Evolutionary conservation across 2,329 filamentous ascomycete genomes (phyloP).

Genomic region (Claviceps purpurea): DNA sequence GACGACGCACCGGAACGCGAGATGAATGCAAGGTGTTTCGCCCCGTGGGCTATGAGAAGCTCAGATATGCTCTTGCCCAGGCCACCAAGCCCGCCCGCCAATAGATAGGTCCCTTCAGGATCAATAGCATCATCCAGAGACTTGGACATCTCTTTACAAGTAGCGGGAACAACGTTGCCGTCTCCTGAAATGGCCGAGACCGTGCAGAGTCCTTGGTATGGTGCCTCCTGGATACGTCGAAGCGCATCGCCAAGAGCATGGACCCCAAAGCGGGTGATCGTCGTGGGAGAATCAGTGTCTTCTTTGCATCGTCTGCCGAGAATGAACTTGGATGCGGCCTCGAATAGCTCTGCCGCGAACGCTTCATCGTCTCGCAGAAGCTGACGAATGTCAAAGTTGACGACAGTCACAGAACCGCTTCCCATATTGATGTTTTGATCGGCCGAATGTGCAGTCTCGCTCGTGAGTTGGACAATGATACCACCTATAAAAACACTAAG

Average conservation of each 20-base stretch:
- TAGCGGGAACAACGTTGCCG: conserved; percentile 11
- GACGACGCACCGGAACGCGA: conserved; percentile 32
- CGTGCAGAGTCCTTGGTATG: conserved; percentile 13
- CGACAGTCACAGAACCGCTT: conserved; percentile 13
- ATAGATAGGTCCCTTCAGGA: conserved; percentile 33
- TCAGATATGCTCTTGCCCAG: conserved; percentile 40
- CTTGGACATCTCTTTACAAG: conserved; percentile 10
- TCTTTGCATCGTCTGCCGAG: not conserved
- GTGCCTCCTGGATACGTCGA: conserved; percentile 12
- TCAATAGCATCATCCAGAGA: conserved; percentile 20
- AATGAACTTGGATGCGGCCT: conserved; percentile 7
- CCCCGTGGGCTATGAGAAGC: conserved; percentile 37
- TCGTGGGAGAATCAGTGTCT: too few relatives aligned
- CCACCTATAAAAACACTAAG: conserved; percentile 14
- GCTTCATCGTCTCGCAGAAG: conserved; percentile 19
- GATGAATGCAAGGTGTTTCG: conserved; percentile 36
- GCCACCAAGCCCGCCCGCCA: conserved; percentile 44
- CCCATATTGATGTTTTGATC: not conserved
- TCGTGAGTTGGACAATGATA: conserved; percentile 18
- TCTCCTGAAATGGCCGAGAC: conserved; percentile 7
- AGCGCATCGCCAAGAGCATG: conserved; percentile 16
- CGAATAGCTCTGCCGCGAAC: conserved; percentile 18
- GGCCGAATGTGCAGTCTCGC: conserved; percentile 10
- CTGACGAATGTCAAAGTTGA: conserved; percentile 21
- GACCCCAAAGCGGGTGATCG: conserved; percentile 9